A percentile compares a stretch with the other conserved stretches of the same genome.
Evolutionary conservation across 768 basidiomycete species (phyloP).

Genomic region (Panaeolus papilionaceus): DNA sequence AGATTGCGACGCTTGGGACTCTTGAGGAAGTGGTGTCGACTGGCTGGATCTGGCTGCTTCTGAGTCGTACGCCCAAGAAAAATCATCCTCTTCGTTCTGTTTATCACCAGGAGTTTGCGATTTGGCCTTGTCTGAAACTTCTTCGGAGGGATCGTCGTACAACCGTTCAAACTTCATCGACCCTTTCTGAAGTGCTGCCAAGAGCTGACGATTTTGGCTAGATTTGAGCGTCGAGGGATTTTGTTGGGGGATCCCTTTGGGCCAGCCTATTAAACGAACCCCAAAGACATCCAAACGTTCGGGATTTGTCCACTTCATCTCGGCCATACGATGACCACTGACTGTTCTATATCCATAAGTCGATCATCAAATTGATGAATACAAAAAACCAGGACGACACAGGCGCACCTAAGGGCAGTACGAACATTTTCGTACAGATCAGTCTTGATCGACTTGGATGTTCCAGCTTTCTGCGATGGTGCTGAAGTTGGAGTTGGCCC

Average conservation of each 20-base stretch:
- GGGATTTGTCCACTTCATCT: slow-evolving; percentile 81
- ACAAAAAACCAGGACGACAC: slow-evolving; percentile 16
- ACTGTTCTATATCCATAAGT: slow-evolving; percentile 43
- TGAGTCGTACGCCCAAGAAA: slow-evolving; percentile 52
- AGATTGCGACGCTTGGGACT: not conserved
- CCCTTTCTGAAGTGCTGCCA: slow-evolving; percentile 56
- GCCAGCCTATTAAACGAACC: slow-evolving; percentile 71
- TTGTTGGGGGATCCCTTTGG: slow-evolving; percentile 57
- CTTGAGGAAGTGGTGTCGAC: slow-evolving; percentile 20
- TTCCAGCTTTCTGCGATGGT: slow-evolving; percentile 31
- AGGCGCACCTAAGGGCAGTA: slow-evolving; percentile 56
- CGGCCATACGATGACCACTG: slow-evolving; percentile 67
- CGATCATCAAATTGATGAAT: slow-evolving; percentile 15
- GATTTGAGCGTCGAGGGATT: slow-evolving; percentile 68
- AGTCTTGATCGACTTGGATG: slow-evolving; percentile 52
- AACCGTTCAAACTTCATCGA: slow-evolving; percentile 53
- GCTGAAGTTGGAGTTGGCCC: slow-evolving; percentile 26
- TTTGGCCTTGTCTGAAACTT: slow-evolving; percentile 18
- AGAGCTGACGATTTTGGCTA: slow-evolving; percentile 57
- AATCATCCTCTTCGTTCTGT: slow-evolving; percentile 37
- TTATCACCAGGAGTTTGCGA: slow-evolving; percentile 17
- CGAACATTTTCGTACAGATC: slow-evolving; percentile 64
- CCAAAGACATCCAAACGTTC: slow-evolving; percentile 61
- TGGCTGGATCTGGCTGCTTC: slow-evolving; percentile 29
- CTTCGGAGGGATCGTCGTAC: slow-evolving; percentile 15